Evolutionary conservation across 1,139 yeast genomes (phyloP).

Genomic region (Saccharomyces hybrid): DNA sequence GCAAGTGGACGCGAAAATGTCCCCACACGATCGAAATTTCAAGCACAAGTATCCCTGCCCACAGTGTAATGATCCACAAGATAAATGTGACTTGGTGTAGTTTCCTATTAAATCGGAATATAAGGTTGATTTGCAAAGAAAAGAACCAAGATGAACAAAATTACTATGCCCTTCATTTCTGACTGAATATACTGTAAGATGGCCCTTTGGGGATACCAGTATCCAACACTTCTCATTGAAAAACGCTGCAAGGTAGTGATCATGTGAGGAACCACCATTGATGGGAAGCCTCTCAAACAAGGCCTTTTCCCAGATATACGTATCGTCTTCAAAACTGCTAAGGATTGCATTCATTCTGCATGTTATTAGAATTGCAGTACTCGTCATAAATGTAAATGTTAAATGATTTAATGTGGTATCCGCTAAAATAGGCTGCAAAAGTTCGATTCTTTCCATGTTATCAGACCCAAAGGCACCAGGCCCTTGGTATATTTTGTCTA

Average conservation of each 20-base stretch:
- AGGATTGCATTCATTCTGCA: background rate
- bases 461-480: background rate
- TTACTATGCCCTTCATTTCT: background rate
- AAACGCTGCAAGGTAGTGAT: background rate
- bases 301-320: conserved; percentile 1
- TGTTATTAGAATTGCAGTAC: background rate
- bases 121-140: background rate
- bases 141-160: background rate
- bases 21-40: background rate
- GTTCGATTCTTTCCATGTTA: background rate
- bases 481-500: background rate
- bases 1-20: background rate
- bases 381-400: background rate
- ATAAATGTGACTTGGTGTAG: background rate
- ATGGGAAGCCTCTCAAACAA: background rate
- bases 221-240: background rate
- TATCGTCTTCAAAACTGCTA: conserved; percentile 1
- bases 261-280: background rate
- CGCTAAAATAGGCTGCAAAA: background rate
- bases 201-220: background rate
- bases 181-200: background rate
- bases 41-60: background rate
- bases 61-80: background rate
- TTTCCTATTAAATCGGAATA: background rate
- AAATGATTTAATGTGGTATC: background rate